Base-by-base conservation (phyloP, 108 stramenopile species). In the Chaetoceros tenuissimus region DNA sequence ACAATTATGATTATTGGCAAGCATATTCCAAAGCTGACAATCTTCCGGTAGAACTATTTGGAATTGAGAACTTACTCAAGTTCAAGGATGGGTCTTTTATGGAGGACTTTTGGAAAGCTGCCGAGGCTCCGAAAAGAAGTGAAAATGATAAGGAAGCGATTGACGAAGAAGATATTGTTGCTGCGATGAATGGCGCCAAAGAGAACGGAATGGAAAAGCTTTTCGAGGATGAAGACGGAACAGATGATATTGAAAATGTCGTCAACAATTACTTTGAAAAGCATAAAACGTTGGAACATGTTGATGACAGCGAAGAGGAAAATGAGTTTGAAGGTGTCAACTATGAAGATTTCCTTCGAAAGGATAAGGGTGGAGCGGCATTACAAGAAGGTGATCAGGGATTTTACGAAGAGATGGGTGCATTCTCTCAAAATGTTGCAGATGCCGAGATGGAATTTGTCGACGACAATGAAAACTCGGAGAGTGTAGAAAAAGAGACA, bases 11-110 rank as follows among this genome's bases (percentile, higher is more conserved):
- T n/a, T n/a, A n/a, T n/a, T n/a, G n/a, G n/a, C n/a, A n/a, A n/a
- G n/a, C n/a, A n/a, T n/a, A n/a, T n/a, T n/a, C n/a, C n/a, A n/a
- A n/a, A n/a, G n/a, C n/a, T n/a, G n/a, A n/a, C n/a, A n/a, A n/a
- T n/a, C n/a, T n/a, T n/a, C n/a, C n/a, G n/a, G n/a, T n/a, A n/a
- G 92, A 93, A 71, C 71, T 93, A 22, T 93, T 93, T 67, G 92
- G 92, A 24, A 51, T 77, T 13, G 85, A 85, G 65, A 90, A 90
- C 68, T 66, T 90, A 24, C 66, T 90, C 28, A 80, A 73, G 48
- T 90, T 80, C 64, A 80, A 82, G 46, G 83, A 90, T 24, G n/a
- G n/a, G n/a, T n/a, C n/a, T n/a, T 90, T 90, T 43, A 78, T 90
- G 64, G 54, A 59, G 40, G 82, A 73, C 34, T 69, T 68, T 28